Evolutionary conservation across 495 filamentous ascomycete genomes (phyloP), one percentile per base, ranked within the genome.

Genomic region (Daldinia grandis): DNA sequence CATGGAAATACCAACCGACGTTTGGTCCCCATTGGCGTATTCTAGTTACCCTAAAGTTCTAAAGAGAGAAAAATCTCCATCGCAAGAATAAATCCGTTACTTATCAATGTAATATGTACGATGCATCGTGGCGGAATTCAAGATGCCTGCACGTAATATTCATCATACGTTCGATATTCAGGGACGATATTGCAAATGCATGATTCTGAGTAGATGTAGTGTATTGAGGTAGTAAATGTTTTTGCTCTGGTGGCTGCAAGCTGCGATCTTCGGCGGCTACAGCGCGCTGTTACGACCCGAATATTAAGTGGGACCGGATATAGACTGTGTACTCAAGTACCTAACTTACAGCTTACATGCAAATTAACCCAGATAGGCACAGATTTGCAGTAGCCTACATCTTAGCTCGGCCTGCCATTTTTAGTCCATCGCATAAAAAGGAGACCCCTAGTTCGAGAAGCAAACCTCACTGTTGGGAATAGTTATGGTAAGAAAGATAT

Each of bases 231-330:
- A 7, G n/a, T 19, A 44, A 17, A 4, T 24, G 42, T 47, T 47
- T 47, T 24, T 47, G 19, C 17, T 19, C 42, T 47, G 9, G 42
- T 47, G 30, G 49, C 64, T 64, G 58, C 64, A 61, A 57, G 64
- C 69, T 72, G 64, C 69, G 69, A 68, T 72, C 69, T 64, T 72
- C 69, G 69, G 69, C 69, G 69, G 69, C 64, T 72, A 72, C 69
- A 68, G 69, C 69, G 68, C 68, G 61, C 60, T 62, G 64, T 68
- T 68, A 51, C 61, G 60, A 72, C 55, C 69, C 64, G 69, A 64
- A 60, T 49, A 64, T 61, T 53, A 44, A 42, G 40, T 68, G 64
- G 66, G 60, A 0, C 54, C 64, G 57, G 35, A 38, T 56, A 53
- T 54, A 64, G 44, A 65, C 66, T 66, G 66, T 60, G 54, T 69